Percentiles rank a stretch among this genome's conserved stretches.
phyloP scores from a whole-genome alignment of 208 protist species.

The Borovskyia barvae region DNA sequence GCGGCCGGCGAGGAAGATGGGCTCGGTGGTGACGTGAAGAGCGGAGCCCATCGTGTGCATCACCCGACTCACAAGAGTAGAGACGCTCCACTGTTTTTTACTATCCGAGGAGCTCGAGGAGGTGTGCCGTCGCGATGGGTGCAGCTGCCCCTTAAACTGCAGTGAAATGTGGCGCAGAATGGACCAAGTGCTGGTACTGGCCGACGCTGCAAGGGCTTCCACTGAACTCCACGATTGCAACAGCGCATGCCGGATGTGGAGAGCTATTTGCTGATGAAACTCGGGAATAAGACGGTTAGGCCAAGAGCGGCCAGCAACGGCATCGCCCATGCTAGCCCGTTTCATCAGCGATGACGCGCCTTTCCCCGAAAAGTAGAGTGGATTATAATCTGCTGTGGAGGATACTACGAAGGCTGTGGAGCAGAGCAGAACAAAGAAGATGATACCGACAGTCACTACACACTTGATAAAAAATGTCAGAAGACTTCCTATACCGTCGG shows the following conservation, averaged over 20 bases:
- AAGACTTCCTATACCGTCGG: not conserved
- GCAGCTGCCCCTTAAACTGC: constrained; percentile 1
- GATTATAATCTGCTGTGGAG: constrained; percentile 17
- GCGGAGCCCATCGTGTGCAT: constrained; percentile 4
- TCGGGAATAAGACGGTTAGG: constrained; percentile 25
- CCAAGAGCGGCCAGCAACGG: constrained; percentile 2
- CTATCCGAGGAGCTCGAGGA: not conserved
- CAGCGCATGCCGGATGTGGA: constrained; percentile 15
- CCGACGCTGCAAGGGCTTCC: not conserved
- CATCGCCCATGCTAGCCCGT: not conserved
- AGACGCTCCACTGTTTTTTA: constrained; percentile 5
- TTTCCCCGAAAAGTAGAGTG: constrained; percentile 23
- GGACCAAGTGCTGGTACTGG: not conserved
- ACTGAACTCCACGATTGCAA: not conserved
- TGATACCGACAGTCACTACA: constrained; percentile 8
- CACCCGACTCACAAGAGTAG: not conserved
- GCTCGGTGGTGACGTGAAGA: constrained; percentile 10
- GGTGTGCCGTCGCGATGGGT: constrained; percentile 8
- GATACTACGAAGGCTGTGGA: constrained; percentile 19
- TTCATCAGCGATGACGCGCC: not conserved
- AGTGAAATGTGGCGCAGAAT: constrained; percentile 1
- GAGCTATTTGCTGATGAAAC: constrained; percentile 26
- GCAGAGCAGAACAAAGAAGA: constrained; percentile 25
- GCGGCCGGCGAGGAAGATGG: constrained; percentile 19
- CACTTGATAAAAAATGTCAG: not conserved